phyloP scores from a whole-genome alignment of 106 monocot genomes.

The Apostasia ramifera region DNA sequence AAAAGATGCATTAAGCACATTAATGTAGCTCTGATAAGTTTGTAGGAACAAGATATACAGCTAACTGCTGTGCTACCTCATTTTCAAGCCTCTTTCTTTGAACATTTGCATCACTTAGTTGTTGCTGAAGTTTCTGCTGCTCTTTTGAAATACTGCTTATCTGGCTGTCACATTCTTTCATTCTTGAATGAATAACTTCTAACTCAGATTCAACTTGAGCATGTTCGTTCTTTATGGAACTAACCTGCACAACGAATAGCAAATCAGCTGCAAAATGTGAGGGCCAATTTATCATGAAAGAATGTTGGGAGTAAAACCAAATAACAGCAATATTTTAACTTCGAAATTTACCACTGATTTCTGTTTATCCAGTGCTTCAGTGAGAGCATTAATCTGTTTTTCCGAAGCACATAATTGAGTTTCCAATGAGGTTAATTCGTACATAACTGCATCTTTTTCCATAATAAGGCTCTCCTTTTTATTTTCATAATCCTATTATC shows the following conservation, averaged over 20 bases:
- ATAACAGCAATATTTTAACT: not conserved
- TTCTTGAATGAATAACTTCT: constrained; percentile 46
- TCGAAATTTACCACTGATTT: constrained; percentile 38
- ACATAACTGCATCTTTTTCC: constrained; percentile 84
- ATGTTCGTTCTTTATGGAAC: constrained; percentile 52
- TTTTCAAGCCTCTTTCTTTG: constrained; percentile 94
- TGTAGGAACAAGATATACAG: not conserved
- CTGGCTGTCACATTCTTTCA: constrained; percentile 86
- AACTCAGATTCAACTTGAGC: constrained; percentile 69
- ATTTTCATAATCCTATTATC: constrained; percentile 65
- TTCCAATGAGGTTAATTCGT: constrained; percentile 67
- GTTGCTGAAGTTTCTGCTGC: constrained; percentile 79
- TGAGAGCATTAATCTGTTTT: constrained; percentile 47
- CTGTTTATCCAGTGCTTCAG: constrained; percentile 53
- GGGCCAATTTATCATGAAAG: not conserved
- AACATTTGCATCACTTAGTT: constrained; percentile 72
- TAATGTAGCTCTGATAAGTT: too few relatives aligned
- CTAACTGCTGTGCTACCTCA: constrained; percentile 46
- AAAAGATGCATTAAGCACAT: not conserved
- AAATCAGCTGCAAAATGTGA: not conserved
- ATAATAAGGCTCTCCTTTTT: constrained; percentile 76
- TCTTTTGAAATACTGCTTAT: constrained; percentile 63
- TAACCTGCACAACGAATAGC: constrained; percentile 33
- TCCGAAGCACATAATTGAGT: constrained; percentile 56
- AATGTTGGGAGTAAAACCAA: not conserved